Evolutionary conservation across 345 rosid genomes (phyloP), one percentile per base, ranked within the genome.

Genomic region (Mallotus nudiflorus): DNA sequence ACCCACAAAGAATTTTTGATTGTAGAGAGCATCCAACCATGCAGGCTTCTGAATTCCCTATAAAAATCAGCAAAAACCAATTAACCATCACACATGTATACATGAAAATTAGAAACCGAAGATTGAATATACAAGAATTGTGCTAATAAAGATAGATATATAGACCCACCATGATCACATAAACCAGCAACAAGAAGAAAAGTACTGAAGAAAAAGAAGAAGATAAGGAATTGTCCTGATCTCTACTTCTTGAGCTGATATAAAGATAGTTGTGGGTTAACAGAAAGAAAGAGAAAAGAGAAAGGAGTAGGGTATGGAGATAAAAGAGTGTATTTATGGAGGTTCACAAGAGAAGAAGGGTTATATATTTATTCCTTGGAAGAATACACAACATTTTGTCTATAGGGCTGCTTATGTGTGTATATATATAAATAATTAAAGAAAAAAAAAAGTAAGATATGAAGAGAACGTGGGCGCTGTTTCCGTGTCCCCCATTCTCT

Each of bases 21-120:
- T 70, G 90, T 90, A 92, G 12, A 95, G 86, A 3, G 97, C 96
- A 68, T 89, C 98, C 78, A 95, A 76, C 99, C 99, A 95, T 77
- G 93, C 94, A 19, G 98, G 97, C 80, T 85, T 89, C 59, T 83
- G 85, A 83, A 85, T 82, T 80, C 92, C 97, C 92, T 86, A 48
- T 0, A 71, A 50, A 51, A n/a, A 25, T 27, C 12, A 42, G 8
- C 61, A 51, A 51, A 22, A n/a, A 16, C 20, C 56, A 52, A 28
- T 55, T 14, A 52, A 33, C 18, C 5, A 61, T 16, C n/a, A 28
- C 58, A 70, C 58, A 70, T 68, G 46, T 6, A 33, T n/a, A 52
- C 31, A 37, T 10, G 1, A 9, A 53, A 52, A 52, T 5, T 12
- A 20, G n/a, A n/a, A n/a, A n/a, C n/a, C n/a, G n/a, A n/a, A n/a